Percentiles rank a stretch among this genome's conserved stretches.
Conservation (phyloP, 768 basidiomycete genomes). For the Pulveroboletus sp. region DNA sequence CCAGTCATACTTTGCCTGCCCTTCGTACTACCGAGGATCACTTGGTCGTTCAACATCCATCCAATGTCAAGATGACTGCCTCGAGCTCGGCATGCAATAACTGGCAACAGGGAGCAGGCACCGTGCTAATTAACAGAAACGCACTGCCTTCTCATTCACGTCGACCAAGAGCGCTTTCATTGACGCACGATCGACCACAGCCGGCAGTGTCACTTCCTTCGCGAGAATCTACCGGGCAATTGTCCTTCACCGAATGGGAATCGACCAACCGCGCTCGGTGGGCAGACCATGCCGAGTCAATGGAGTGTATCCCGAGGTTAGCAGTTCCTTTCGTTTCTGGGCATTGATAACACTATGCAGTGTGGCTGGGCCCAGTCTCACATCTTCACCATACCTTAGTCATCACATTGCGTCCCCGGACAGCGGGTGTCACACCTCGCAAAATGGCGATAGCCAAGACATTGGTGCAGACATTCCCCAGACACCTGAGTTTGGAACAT, state of each 20-base stretch:
- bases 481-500: conserved; percentile 44
- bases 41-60: neutral
- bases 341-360: conserved; percentile 12
- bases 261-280: conserved; percentile 20
- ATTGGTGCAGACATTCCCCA: conserved; percentile 33
- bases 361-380: conserved; percentile 4
- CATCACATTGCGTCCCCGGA: conserved; percentile 16
- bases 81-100: neutral
- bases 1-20: conserved; percentile 14
- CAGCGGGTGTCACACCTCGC: conserved; percentile 10
- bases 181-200: conserved; percentile 25
- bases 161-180: conserved; percentile 29
- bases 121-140: conserved; percentile 1
- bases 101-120: conserved; percentile 13
- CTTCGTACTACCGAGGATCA: conserved; percentile 3
- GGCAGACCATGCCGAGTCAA: conserved; percentile 11
- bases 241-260: conserved; percentile 28
- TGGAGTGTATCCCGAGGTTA: conserved; percentile 11
- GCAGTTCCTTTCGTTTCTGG: neutral
- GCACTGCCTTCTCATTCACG: conserved; percentile 6
- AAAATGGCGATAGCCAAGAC: conserved; percentile 32
- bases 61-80: neutral
- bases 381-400: conserved; percentile 12
- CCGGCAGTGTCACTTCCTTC: conserved; percentile 16
- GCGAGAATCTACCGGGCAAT: conserved; percentile 26